These are phyloP conservation scores for Phytophthora pinifolia DNA, from an alignment of 352 stramenopile species.

Conservation along the genomic window DNA sequence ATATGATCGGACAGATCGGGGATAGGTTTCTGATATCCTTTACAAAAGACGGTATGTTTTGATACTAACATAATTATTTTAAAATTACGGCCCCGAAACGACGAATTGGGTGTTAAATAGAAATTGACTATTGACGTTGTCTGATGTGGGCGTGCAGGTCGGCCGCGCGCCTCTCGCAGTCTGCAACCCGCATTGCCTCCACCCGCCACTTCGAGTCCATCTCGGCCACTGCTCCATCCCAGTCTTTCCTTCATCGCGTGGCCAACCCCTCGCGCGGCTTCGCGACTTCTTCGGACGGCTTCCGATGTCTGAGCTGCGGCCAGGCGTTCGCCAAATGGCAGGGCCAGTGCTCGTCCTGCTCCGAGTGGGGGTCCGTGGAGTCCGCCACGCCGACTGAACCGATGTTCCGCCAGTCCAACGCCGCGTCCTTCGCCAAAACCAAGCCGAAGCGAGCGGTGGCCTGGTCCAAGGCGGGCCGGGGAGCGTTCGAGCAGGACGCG, in stretches of 20 bases:
- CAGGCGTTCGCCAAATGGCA: conserved; percentile 83
- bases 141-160: background rate
- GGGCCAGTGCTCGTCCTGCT: conserved; percentile 86
- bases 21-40: no score
- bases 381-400: conserved; percentile 40
- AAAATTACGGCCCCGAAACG: no score
- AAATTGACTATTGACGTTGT: no score
- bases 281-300: conserved; percentile 29
- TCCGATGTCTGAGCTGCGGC: conserved; percentile 57
- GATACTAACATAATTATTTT: no score
- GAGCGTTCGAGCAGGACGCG: conserved; percentile 19
- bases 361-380: conserved; percentile 90
- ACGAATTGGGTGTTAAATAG: no score
- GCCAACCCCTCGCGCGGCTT: conserved; percentile 16
- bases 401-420: conserved; percentile 65
- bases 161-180: background rate
- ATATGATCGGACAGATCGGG: no score
- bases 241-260: background rate
- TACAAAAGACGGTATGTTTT: no score
- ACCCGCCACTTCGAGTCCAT: background rate
- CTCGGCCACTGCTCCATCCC: background rate
- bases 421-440: conserved; percentile 41
- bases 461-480: conserved; percentile 26
- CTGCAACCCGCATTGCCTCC: background rate
- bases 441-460: conserved; percentile 41